Conservation (phyloP, 2,329 filamentous ascomycete species). For the Nothophaeocryptopus gaeumannii region DNA sequence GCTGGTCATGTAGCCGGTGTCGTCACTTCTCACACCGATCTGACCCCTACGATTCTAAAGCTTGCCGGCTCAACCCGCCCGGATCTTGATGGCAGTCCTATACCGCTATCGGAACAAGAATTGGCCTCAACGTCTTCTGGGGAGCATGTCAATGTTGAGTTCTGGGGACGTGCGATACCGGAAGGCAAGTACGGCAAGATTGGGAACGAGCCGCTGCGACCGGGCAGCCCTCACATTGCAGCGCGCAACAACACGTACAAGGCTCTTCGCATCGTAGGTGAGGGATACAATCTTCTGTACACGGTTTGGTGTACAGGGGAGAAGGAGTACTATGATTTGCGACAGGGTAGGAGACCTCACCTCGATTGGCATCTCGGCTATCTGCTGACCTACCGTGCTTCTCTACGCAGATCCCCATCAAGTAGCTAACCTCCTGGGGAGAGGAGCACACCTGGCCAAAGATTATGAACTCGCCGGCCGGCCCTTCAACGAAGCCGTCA, state of each 20-base stretch:
- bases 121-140: constrained; percentile 16
- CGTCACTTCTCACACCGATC: constrained; percentile 39
- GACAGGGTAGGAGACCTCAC: background rate
- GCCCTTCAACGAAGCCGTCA: constrained; percentile 20
- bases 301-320: constrained; percentile 68
- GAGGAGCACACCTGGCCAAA: constrained; percentile 6
- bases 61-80: constrained; percentile 32
- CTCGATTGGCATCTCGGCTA: too few relatives aligned
- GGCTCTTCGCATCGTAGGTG: constrained; percentile 27
- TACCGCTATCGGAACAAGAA: constrained; percentile 31
- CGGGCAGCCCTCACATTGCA: constrained; percentile 9
- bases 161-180: constrained; percentile 36
- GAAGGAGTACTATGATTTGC: constrained; percentile 60
- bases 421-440: constrained; percentile 24
- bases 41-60: constrained; percentile 39
- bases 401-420: constrained; percentile 21
- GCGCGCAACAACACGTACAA: constrained; percentile 34
- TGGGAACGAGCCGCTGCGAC: constrained; percentile 16
- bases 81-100: constrained; percentile 37
- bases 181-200: constrained; percentile 30
- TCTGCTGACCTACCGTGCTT: background rate
- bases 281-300: constrained; percentile 60
- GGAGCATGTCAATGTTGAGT: constrained; percentile 42
- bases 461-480: constrained; percentile 22
- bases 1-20: constrained; percentile 29